A percentile compares a stretch with the other conserved stretches of the same genome.
phyloP scores from a whole-genome alignment of 371 early-diverging fungal genomes.

The Phascolomyces articulosus region DNA sequence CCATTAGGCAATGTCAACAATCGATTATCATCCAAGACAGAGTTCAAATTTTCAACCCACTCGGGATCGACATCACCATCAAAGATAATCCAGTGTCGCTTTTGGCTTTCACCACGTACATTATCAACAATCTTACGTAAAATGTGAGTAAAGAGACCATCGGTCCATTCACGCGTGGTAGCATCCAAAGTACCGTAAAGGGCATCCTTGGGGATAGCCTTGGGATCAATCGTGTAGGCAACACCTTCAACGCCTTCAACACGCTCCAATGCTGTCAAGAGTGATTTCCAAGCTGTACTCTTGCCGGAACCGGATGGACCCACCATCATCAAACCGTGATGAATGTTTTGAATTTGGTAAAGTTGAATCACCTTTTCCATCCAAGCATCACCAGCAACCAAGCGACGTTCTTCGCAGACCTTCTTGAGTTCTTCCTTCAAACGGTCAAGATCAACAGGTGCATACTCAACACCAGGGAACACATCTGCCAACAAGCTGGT shows the following conservation, averaged over 20 bases:
- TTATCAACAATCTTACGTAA: conserved; percentile 97
- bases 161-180: conserved; percentile 99
- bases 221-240: conserved; percentile 96
- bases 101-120: conserved; percentile 93
- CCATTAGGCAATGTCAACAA: conserved; percentile 98
- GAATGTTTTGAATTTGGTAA: conserved; percentile 96
- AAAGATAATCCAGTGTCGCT: conserved; percentile 98
- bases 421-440: conserved; percentile 78
- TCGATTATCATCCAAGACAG: conserved; percentile 97
- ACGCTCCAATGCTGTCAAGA: conserved; percentile 88
- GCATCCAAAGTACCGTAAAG: conserved; percentile 96
- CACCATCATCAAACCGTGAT: conserved; percentile 99
- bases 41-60: conserved; percentile 99
- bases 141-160: conserved; percentile 97
- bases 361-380: conserved; percentile 97
- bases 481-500: conserved; percentile 90
- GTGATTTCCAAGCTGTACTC: conserved; percentile 89
- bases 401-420: conserved; percentile 79
- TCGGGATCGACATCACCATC: conserved; percentile 99
- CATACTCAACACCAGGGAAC: conserved; percentile 93
- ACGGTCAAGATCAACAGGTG: conserved; percentile 76
- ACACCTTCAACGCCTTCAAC: conserved; percentile 90
- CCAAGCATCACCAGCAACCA: conserved; percentile 85
- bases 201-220: conserved; percentile 95
- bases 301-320: conserved; percentile 98